Evolutionary conservation across 1,284 basidiomycete genomes (phyloP), one percentile per base, ranked within the genome.

Genomic region (Naganishia sp.): DNA sequence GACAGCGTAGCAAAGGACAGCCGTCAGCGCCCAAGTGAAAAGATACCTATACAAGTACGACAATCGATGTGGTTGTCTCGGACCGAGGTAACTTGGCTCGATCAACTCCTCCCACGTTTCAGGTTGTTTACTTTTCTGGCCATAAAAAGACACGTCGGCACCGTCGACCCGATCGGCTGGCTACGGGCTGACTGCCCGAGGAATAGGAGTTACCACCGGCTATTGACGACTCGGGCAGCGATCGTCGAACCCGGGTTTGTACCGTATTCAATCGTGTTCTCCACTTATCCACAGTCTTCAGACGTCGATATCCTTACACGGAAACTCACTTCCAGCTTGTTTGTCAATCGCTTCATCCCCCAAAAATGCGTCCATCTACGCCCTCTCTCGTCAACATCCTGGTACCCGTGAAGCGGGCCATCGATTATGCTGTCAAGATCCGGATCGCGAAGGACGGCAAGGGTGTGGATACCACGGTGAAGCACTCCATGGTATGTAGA

Each of bases 381-480:
- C 81, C 82, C 11, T 84, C 87, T 66, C 81, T 90, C 69, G 83
- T 94, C 73, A 91, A 94, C 80, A 88, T 96, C 69, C 86, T 96
- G 63, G 93, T 96, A 9, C 93, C 93, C 39, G 86, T 95, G 52
- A 96, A 96, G 83, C 84, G 93, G 86, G 90, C 76, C 53, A 83
- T 82, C 70, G 77, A 79, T 68, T 80, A 77, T 75, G 72, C 73
- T 49, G 72, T 76, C 81, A 96, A 96, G 83, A 94, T 97, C 81
- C 89, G 94, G 58, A 90, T 97, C 61, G 94, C 93, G 77, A 85
- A 90, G 7, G 87, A 90, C 72, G 90, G 94, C 76, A 94, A 92
- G 62, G 93, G 92, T 21, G 87, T 97, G 54, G 94, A 97, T 83
- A 88, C 89, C 62, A 92, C 89, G 79, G 93, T 95, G 72, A 97